Conservation (phyloP, 495 filamentous ascomycete species). For the Cercophora scortea region DNA sequence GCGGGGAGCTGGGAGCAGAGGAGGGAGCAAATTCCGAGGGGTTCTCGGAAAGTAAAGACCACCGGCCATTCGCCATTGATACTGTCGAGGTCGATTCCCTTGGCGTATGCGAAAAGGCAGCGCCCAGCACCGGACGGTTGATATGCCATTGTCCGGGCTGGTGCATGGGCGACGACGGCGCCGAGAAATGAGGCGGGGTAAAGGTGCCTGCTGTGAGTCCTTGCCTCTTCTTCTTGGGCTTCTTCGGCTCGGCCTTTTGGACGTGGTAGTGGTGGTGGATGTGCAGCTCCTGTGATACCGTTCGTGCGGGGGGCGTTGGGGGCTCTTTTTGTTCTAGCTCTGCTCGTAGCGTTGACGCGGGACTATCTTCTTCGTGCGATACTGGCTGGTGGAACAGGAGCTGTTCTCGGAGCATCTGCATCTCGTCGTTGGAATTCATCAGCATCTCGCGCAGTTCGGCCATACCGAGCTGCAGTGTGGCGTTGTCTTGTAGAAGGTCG, state of each 20-base stretch:
- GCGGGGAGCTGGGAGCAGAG: conserved; percentile 75
- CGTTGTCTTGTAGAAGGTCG: conserved; percentile 92
- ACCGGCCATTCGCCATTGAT: conserved; percentile 50
- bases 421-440: conserved; percentile 86
- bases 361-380: conserved; percentile 22
- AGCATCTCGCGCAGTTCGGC: conserved; percentile 88
- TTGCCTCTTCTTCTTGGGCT: conserved; percentile 64
- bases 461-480: conserved; percentile 82
- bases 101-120: conserved; percentile 10
- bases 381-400: conserved; percentile 71
- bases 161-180: conserved; percentile 15
- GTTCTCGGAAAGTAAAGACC: conserved; percentile 56
- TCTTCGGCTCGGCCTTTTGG: conserved; percentile 54
- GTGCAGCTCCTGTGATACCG: conserved; percentile 67
- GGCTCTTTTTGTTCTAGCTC: conserved; percentile 56
- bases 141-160: conserved; percentile 12
- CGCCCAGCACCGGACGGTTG: conserved; percentile 1
- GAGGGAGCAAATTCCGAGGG: conserved; percentile 57
- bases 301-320: conserved; percentile 17
- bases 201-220: conserved; percentile 51
- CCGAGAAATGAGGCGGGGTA: conserved; percentile 39
- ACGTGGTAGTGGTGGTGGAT: conserved; percentile 91
- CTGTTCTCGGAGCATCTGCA: conserved; percentile 77
- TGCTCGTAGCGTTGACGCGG: conserved; percentile 52
- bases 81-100: conserved; percentile 39